Evolutionary conservation across 345 rosid species (phyloP).

Genomic region (Laguncularia racemosa): DNA sequence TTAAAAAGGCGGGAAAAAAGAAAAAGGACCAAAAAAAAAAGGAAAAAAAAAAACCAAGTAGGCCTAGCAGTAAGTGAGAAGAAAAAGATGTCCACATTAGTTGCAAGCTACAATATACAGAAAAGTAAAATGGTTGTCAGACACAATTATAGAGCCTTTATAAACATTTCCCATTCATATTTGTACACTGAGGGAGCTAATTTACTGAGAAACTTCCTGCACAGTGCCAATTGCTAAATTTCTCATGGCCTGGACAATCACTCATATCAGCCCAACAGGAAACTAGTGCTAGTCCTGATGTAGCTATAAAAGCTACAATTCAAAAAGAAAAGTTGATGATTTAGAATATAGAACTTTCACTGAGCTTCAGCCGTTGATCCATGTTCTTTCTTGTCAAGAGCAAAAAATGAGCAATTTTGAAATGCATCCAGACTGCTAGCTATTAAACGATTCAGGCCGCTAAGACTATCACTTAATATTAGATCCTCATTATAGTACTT

Average conservation of each 20-base stretch:
- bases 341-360: slow-evolving; percentile 21
- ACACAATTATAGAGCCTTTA: neutral
- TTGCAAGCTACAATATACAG: slow-evolving; percentile 6
- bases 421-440: slow-evolving; percentile 95
- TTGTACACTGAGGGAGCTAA: slow-evolving; percentile 6
- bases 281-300: neutral
- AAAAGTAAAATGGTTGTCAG: neutral
- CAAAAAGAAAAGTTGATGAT: neutral
- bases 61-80: too few species aligned
- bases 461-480: slow-evolving; percentile 66
- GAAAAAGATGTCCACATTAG: too few species aligned
- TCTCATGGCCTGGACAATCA: neutral
- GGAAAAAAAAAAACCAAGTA: too few species aligned
- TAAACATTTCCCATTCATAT: neutral
- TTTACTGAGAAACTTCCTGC: slow-evolving; percentile 4
- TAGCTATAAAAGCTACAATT: neutral
- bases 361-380: slow-evolving; percentile 48
- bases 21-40: too few species aligned
- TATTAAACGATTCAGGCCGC: slow-evolving; percentile 76
- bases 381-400: slow-evolving; percentile 60
- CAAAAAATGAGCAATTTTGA: slow-evolving; percentile 68
- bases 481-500: slow-evolving; percentile 67
- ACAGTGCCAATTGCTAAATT: neutral
- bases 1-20: too few species aligned
- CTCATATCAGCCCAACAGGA: neutral